Percentiles rank a stretch among this genome's conserved stretches.
These are phyloP conservation scores for Trypethelium eluteriae DNA, from an alignment of 495 filamentous ascomycete genomes.

Conservation along the genomic window DNA sequence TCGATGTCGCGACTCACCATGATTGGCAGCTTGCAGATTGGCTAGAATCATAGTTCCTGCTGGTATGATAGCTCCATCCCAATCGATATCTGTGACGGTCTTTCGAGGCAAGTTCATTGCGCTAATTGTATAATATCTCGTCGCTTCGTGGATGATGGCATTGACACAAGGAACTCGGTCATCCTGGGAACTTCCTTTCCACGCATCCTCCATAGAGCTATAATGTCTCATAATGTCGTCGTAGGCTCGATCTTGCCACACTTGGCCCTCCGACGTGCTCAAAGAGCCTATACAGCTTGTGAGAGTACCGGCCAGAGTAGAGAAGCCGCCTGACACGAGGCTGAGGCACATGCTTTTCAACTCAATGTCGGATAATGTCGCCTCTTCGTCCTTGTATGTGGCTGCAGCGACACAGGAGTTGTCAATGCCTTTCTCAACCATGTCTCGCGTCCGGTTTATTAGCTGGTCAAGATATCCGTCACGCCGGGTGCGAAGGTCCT, in stretches of 20 bases:
- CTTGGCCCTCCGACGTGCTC: conserved; percentile 42
- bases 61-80: conserved; percentile 50
- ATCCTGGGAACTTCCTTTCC: conserved; percentile 40
- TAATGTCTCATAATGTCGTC: conserved; percentile 48
- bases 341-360: conserved; percentile 46
- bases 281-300: conserved; percentile 44
- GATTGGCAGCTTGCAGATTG: conserved; percentile 52
- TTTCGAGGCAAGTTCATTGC: conserved; percentile 48
- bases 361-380: conserved; percentile 43
- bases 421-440: conserved; percentile 45
- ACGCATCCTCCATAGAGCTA: conserved; percentile 43
- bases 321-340: conserved; percentile 47
- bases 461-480: conserved; percentile 44
- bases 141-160: conserved; percentile 53
- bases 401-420: conserved; percentile 47
- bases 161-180: conserved; percentile 61
- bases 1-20: conserved; percentile 36
- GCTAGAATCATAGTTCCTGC: conserved; percentile 50
- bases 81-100: conserved; percentile 45
- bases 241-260: conserved; percentile 46
- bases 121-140: conserved; percentile 49
- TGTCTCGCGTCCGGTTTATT: conserved; percentile 42
- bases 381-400: conserved; percentile 46
- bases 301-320: conserved; percentile 46
- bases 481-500: conserved; percentile 40